Evolutionary conservation across 1,284 basidiomycete species (phyloP).

Genomic region (Thelephora terrestris): DNA sequence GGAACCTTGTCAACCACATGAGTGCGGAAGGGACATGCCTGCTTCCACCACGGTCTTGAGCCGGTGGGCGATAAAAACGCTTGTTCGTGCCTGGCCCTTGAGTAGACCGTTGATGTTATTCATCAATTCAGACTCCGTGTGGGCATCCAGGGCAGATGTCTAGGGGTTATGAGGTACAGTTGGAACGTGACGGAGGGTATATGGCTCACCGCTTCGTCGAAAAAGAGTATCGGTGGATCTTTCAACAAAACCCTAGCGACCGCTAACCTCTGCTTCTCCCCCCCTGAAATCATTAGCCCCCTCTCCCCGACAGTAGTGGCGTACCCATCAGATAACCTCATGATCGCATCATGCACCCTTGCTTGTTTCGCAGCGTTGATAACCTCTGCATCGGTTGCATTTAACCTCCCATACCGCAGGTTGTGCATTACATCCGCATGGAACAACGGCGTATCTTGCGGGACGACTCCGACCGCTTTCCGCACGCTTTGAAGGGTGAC

Average conservation of each 20-base stretch:
- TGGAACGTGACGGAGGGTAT: not conserved
- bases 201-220: slow-evolving; percentile 85
- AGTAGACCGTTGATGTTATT: slow-evolving; percentile 82
- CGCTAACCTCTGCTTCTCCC: slow-evolving; percentile 94
- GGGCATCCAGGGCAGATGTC: slow-evolving; percentile 92
- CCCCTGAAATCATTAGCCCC: slow-evolving; percentile 95
- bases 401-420: slow-evolving; percentile 85
- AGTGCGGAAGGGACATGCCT: slow-evolving; percentile 32
- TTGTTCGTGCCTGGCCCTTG: slow-evolving; percentile 72
- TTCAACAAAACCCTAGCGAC: slow-evolving; percentile 90
- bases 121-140: slow-evolving; percentile 94
- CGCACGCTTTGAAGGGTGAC: slow-evolving; percentile 72
- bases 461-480: slow-evolving; percentile 82
- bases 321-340: slow-evolving; percentile 79
- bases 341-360: slow-evolving; percentile 78
- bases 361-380: slow-evolving; percentile 76
- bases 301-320: slow-evolving; percentile 90
- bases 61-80: slow-evolving; percentile 92
- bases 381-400: slow-evolving; percentile 86
- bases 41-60: slow-evolving; percentile 86
- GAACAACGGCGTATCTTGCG: slow-evolving; percentile 96
- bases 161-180: slow-evolving; percentile 19
- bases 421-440: slow-evolving; percentile 95
- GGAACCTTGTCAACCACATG: slow-evolving; percentile 5
- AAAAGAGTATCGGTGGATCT: slow-evolving; percentile 92